These are phyloP conservation scores for Hondaea fermentalgiana DNA, from an alignment of 108 stramenopile genomes.

Conservation along the genomic window DNA sequence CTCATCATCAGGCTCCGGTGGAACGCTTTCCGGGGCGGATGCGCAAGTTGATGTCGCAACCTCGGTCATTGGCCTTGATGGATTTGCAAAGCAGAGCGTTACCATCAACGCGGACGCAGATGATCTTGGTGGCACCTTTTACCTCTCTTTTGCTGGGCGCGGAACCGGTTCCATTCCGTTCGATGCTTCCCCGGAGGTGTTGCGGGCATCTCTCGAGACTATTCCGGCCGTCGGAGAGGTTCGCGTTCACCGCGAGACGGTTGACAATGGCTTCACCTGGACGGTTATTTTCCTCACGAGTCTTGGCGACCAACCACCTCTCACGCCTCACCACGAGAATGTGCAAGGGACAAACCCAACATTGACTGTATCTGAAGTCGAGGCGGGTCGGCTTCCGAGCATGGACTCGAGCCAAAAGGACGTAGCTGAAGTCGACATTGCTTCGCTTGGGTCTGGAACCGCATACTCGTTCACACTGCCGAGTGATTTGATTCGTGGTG, in stretches of 20 bases:
- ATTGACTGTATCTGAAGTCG: background rate
- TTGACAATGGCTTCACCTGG: constrained; percentile 58
- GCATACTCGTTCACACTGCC: background rate
- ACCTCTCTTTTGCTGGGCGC: constrained; percentile 31
- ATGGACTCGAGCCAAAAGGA: background rate
- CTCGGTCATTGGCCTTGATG: background rate
- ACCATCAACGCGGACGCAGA: background rate
- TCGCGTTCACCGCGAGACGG: constrained; percentile 46
- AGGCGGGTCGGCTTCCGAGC: background rate
- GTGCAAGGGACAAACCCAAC: background rate
- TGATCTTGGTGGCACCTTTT: constrained; percentile 21
- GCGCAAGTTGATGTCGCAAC: background rate
- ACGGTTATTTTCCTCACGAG: constrained; percentile 59
- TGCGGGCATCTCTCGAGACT: constrained; percentile 55
- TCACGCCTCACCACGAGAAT: background rate
- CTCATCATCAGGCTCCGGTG: background rate
- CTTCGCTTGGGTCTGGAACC: background rate
- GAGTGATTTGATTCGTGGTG: constrained; percentile 24
- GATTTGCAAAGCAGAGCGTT: constrained; percentile 2
- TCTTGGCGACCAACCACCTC: constrained; percentile 63
- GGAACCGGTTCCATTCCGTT: constrained; percentile 53
- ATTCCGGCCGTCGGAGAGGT: constrained; percentile 64
- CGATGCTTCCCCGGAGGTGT: constrained; percentile 55
- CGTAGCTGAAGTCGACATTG: background rate
- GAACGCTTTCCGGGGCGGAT: background rate